Conservation (phyloP, 352 stramenopile genomes). For the Globisporangium emineosum region DNA sequence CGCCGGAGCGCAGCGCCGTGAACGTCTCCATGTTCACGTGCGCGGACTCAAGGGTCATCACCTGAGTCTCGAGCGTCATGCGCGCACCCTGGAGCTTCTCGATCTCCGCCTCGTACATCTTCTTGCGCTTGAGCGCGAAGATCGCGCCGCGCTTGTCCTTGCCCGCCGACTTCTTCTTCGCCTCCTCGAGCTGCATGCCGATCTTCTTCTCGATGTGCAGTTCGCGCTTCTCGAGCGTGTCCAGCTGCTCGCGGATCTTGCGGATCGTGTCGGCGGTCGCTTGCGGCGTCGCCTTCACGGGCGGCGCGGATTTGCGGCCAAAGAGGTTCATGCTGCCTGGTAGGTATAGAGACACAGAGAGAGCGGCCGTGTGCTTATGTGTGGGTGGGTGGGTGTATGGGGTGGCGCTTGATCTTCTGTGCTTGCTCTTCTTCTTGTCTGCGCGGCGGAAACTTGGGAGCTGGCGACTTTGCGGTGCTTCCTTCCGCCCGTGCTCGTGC, state of each 20-base stretch:
- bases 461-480: background rate
- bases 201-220: slow-evolving; percentile 98
- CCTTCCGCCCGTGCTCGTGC: background rate
- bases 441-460: background rate
- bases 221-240: slow-evolving; percentile 93
- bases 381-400: background rate
- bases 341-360: background rate
- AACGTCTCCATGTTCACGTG: slow-evolving; percentile 97
- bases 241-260: slow-evolving; percentile 87
- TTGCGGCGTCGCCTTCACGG: slow-evolving; percentile 44
- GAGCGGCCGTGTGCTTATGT: background rate
- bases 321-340: slow-evolving; percentile 77
- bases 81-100: slow-evolving; percentile 97
- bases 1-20: slow-evolving; percentile 90
- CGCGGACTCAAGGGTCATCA: slow-evolving; percentile 90
- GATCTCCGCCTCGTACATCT: slow-evolving; percentile 97
- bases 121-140: slow-evolving; percentile 98
- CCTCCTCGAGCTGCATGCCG: slow-evolving; percentile 88
- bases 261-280: slow-evolving; percentile 88
- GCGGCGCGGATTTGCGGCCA: slow-evolving; percentile 66
- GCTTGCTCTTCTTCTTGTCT: background rate
- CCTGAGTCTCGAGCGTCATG: slow-evolving; percentile 95
- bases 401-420: background rate
- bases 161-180: slow-evolving; percentile 94
- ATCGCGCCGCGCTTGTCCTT: slow-evolving; percentile 98